Base-by-base conservation (phyloP, 1,284 basidiomycete genomes). In the Taiwanofungus camphoratus region DNA sequence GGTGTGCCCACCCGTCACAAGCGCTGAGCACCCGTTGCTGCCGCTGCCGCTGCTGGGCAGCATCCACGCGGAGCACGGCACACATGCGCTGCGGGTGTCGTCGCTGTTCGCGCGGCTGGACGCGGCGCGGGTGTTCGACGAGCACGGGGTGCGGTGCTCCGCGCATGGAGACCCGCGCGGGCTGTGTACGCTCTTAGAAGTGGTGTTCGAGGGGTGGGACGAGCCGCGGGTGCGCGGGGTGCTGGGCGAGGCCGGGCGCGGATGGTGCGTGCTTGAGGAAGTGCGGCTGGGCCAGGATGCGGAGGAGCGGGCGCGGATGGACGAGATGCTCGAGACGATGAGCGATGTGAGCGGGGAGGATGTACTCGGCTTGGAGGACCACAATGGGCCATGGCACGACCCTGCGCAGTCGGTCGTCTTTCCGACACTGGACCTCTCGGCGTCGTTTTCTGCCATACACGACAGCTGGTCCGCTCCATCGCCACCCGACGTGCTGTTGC, bases 251-350 rank as follows among this genome's bases (percentile, higher is more conserved):
- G 76, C 75, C 23, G 76, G 79, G 15, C 74, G 68, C 4, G 81
- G 79, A 0, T 88, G 86, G 85, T 88, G 83, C 63, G 67, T 71
- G 0, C 57, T 87, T 9, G 77, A 84, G 55, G 83, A 87, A 60
- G 64, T 71, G 2, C 49, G 58, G 42, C 58, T 61, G 22, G 62
- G 62, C n/a, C 69, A 70, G 5, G 64, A 63, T 3, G 58, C 59
- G 29, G 53, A 50, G 11, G 61, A 62, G 23, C 35, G 47, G 2
- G 52, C 54, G n/a, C 50, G 51, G 19, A 53, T 62, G 48, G 64
- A 66, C 29, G 60, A 59, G 0, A 51, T 52, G 1, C 44, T 63
- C 22, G 60, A 61, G 13, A 49, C 57, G 4, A 46, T 64, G 36
- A 59, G 53, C 42, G 12, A 26, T 21, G 37, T 48, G 39, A 50